phyloP scores from a whole-genome alignment of 148 eudicot genomes.

The Cornus controversa region DNA sequence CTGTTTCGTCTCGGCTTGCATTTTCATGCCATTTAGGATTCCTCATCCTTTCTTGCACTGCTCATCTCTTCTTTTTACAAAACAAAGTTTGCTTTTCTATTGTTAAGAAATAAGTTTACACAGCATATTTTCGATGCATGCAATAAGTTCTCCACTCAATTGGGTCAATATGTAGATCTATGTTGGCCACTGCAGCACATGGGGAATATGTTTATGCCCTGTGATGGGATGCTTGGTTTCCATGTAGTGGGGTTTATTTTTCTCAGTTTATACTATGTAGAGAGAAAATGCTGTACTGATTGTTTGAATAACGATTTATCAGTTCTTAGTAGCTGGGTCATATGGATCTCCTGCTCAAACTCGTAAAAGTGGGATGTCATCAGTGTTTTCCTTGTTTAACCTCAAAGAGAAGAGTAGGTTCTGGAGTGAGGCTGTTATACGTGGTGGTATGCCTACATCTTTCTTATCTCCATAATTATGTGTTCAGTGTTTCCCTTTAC shows the following conservation, averaged over 20 bases:
- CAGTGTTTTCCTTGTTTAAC: constrained; percentile 83
- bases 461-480: neutral
- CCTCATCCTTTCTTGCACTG: no score
- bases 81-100: neutral
- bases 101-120: no score
- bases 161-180: neutral
- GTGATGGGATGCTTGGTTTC: neutral
- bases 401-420: constrained; percentile 86
- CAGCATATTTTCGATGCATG: neutral
- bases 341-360: constrained; percentile 47
- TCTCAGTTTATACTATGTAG: neutral
- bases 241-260: neutral
- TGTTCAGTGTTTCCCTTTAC: neutral
- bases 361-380: constrained; percentile 51
- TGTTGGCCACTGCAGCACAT: neutral
- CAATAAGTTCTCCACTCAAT: neutral
- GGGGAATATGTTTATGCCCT: neutral
- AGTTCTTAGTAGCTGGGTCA: constrained; percentile 51
- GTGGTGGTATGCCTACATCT: constrained; percentile 49
- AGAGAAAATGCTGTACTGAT: constrained; percentile 2
- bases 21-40: no score
- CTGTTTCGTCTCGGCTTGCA: no score
- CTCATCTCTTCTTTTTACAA: no score
- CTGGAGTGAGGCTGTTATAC: constrained; percentile 89
- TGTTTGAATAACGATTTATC: constrained; percentile 9